Conservation (phyloP, 2,329 filamentous ascomycete genomes). For the Elsinoe fawcettii region DNA sequence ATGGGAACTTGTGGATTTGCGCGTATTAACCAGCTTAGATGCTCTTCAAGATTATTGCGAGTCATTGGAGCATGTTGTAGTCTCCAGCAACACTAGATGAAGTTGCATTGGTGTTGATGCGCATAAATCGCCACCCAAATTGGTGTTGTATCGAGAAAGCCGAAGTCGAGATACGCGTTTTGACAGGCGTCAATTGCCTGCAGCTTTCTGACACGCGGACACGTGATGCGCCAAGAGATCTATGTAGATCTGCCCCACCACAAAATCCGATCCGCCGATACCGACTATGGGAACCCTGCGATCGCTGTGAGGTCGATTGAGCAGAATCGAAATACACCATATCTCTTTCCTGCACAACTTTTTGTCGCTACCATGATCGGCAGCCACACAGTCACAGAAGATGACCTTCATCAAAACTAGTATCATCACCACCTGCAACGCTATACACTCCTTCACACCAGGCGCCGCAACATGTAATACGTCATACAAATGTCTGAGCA, state of each 20-base stretch:
- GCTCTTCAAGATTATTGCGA: slow-evolving; percentile 41
- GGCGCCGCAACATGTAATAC: slow-evolving; percentile 9
- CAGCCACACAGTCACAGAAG: neutral
- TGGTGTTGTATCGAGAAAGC: neutral
- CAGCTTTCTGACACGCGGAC: neutral
- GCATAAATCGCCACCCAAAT: neutral
- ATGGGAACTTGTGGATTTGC: slow-evolving; percentile 40
- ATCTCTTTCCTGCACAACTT: neutral
- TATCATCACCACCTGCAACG: slow-evolving; percentile 1
- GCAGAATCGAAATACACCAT: neutral
- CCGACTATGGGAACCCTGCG: neutral
- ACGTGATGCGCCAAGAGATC: slow-evolving; percentile 11
- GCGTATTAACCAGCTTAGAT: slow-evolving; percentile 42
- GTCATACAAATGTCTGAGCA: slow-evolving; percentile 15
- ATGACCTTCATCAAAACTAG: slow-evolving; percentile 10
- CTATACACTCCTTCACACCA: slow-evolving; percentile 7
- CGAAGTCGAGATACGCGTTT: neutral
- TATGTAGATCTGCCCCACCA: slow-evolving; percentile 10
- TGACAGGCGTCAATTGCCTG: slow-evolving; percentile 3
- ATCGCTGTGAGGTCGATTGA: neutral
- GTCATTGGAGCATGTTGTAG: slow-evolving; percentile 35
- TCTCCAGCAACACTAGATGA: neutral
- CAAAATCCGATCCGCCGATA: neutral
- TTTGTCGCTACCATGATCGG: slow-evolving; percentile 7
- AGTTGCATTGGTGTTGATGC: neutral